Evolutionary conservation across 306 rosid genomes (phyloP).

Genomic region (Echinosophora koreensis): DNA sequence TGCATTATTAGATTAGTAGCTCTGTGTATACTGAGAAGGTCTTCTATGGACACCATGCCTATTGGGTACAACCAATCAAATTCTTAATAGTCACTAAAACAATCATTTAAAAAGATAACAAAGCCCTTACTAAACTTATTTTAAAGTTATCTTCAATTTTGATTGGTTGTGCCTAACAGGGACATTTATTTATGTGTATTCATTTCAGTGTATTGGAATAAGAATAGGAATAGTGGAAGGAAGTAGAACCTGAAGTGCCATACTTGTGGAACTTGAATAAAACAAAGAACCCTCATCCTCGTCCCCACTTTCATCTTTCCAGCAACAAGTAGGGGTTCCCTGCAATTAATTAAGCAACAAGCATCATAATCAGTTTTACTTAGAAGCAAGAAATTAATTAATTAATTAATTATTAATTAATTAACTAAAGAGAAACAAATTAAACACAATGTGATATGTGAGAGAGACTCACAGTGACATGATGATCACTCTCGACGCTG

Average conservation of each 20-base stretch:
- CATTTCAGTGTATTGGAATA: neutral
- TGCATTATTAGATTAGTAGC: neutral
- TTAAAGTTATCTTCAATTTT: too few relatives aligned
- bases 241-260: constrained; percentile 82
- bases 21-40: too few relatives aligned
- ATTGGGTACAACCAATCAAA: too few relatives aligned
- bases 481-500: constrained; percentile 55
- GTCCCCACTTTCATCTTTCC: constrained; percentile 57
- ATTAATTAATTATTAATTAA: too few relatives aligned
- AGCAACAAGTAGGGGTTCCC: constrained; percentile 59
- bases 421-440: neutral
- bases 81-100: too few relatives aligned
- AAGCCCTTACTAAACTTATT: too few relatives aligned
- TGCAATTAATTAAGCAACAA: constrained; percentile 38
- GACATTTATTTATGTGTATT: neutral
- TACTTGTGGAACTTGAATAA: constrained; percentile 79
- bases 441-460: neutral
- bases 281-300: constrained; percentile 83
- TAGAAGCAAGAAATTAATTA: neutral
- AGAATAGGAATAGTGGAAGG: neutral
- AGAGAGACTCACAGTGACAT: constrained; percentile 52
- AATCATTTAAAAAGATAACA: too few relatives aligned
- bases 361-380: neutral
- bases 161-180: too few relatives aligned
- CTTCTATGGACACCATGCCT: too few relatives aligned